Conservation (phyloP, 805 yeast genomes). For the Saccharomyces paradoxus region DNA sequence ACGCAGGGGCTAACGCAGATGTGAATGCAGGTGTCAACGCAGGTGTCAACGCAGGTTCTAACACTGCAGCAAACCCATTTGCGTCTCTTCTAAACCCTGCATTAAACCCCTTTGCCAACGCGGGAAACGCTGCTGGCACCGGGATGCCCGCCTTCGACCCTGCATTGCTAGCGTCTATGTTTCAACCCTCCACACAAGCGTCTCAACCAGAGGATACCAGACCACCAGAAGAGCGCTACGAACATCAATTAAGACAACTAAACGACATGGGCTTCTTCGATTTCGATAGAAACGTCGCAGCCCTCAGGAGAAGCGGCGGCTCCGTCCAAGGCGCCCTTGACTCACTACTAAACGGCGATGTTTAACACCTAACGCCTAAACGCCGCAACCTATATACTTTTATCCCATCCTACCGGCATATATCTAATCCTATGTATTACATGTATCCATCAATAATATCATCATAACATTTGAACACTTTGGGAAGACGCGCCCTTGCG, state of each 20-base stretch:
- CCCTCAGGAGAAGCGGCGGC: conserved; percentile 92
- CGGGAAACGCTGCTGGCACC: conserved; percentile 18
- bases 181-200: conserved; percentile 32
- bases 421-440: neutral
- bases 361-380: conserved; percentile 21
- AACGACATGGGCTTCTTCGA: conserved; percentile 85
- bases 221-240: conserved; percentile 77
- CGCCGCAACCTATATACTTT: neutral
- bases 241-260: conserved; percentile 60
- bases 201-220: conserved; percentile 41
- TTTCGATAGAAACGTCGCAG: conserved; percentile 84
- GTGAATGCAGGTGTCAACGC: conserved; percentile 21
- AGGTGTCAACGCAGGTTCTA: conserved; percentile 10
- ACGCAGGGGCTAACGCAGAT: conserved; percentile 14
- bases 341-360: conserved; percentile 59
- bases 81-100: conserved; percentile 36
- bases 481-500: neutral
- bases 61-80: conserved; percentile 41
- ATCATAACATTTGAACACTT: neutral
- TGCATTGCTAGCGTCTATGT: conserved; percentile 36
- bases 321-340: conserved; percentile 96
- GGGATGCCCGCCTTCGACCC: conserved; percentile 40
- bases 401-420: neutral
- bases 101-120: conserved; percentile 36
- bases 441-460: conserved; percentile 1